These are phyloP conservation scores for Dentiscutata heterogama DNA, from an alignment of 371 early-diverging fungal genomes.

Conservation along the genomic window DNA sequence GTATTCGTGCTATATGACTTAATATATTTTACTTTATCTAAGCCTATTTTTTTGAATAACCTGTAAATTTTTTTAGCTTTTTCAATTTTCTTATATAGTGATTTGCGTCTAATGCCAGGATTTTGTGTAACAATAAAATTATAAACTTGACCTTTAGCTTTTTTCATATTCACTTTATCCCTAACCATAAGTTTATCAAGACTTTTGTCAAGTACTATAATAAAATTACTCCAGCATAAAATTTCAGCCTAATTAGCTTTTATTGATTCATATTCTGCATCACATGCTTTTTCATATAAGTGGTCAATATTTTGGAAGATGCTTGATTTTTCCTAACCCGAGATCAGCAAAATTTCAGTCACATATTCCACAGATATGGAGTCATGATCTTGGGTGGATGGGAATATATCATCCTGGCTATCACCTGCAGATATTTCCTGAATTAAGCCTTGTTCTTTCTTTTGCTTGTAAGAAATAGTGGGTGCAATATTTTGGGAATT, in stretches of 20 bases:
- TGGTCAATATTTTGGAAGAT: neutral
- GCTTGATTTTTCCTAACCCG: constrained; percentile 15
- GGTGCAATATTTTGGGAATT: neutral
- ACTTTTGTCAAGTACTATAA: constrained; percentile 35
- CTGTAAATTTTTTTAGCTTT: no score
- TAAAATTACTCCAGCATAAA: constrained; percentile 37
- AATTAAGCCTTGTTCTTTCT: constrained; percentile 26
- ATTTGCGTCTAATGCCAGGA: neutral
- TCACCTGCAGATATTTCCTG: neutral
- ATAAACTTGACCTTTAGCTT: constrained; percentile 38
- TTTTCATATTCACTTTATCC: neutral
- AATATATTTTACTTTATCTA: constrained; percentile 39
- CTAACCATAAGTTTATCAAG: constrained; percentile 11
- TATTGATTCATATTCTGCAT: constrained; percentile 32
- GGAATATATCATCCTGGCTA: neutral
- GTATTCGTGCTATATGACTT: constrained; percentile 32
- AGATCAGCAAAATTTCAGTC: constrained; percentile 15
- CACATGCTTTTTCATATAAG: constrained; percentile 37
- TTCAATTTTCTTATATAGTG: constrained; percentile 26
- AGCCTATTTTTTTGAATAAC: no score
- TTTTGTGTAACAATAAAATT: constrained; percentile 20
- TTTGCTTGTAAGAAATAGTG: neutral
- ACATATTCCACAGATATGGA: constrained; percentile 13
- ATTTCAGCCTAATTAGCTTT: constrained; percentile 41
- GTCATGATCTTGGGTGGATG: neutral